Conservation (phyloP, 495 filamentous ascomycete genomes). For the Hypoxylon subgilvum region DNA sequence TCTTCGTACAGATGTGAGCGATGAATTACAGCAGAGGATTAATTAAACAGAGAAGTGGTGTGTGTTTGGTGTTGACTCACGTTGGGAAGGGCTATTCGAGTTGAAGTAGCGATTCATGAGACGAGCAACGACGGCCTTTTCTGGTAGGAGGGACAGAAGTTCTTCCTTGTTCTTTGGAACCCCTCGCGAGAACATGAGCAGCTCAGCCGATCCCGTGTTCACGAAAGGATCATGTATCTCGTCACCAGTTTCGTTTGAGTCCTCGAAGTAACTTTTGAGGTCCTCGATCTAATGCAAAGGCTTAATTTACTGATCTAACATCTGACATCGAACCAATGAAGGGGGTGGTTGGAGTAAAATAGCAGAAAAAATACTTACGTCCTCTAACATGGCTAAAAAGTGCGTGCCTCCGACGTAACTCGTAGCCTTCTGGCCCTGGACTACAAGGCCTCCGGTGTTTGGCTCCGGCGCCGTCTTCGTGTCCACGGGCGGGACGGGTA, state of each 20-base stretch:
- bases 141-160: constrained; percentile 49
- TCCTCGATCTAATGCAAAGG: constrained; percentile 49
- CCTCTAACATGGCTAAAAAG: constrained; percentile 63
- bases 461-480: constrained; percentile 13
- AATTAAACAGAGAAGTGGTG: neutral
- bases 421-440: constrained; percentile 44
- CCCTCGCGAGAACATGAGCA: constrained; percentile 41
- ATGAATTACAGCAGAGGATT: neutral
- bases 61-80: constrained; percentile 30
- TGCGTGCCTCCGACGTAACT: constrained; percentile 61
- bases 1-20: constrained; percentile 35
- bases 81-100: constrained; percentile 52
- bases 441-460: constrained; percentile 39
- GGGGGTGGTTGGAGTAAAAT: neutral
- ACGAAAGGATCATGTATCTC: constrained; percentile 39
- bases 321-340: neutral
- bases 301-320: constrained; percentile 1
- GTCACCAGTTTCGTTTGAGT: constrained; percentile 42
- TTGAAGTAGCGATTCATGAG: constrained; percentile 58
- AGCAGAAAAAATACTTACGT: constrained; percentile 42
- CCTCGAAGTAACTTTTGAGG: constrained; percentile 53
- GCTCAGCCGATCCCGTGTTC: constrained; percentile 36
- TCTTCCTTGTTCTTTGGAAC: constrained; percentile 43
- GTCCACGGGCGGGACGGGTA: constrained; percentile 32
- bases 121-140: constrained; percentile 46